Conservation (phyloP, 352 stramenopile species). For the Phytophthora idaei region DNA sequence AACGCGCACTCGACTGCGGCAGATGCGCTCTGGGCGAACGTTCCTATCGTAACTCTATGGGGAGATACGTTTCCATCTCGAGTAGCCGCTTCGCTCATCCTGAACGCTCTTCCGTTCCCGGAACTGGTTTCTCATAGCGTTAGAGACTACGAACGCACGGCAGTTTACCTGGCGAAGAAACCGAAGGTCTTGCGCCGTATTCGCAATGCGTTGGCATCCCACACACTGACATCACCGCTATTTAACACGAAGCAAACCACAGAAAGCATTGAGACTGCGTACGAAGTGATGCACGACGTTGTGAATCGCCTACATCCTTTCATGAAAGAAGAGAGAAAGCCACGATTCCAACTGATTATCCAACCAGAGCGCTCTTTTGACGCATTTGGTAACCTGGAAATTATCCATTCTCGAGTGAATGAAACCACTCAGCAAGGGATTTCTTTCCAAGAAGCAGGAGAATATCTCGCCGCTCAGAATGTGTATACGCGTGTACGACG, state of each 20-base stretch:
- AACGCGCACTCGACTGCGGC: constrained; percentile 95
- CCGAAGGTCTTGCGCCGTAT: constrained; percentile 27
- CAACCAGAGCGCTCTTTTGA: constrained; percentile 21
- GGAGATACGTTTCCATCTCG: constrained; percentile 75
- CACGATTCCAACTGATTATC: constrained; percentile 53
- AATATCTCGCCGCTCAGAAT: constrained; percentile 31
- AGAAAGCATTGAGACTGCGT: constrained; percentile 69
- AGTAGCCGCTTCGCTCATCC: constrained; percentile 66
- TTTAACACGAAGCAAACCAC: constrained; percentile 76
- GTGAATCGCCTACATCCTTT: constrained; percentile 29
- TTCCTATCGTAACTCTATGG: constrained; percentile 91
- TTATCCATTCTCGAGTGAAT: constrained; percentile 16
- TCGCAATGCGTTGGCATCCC: constrained; percentile 36
- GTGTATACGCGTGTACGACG: constrained; percentile 52
- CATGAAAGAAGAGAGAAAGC: constrained; percentile 3
- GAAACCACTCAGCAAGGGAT: constrained; percentile 31
- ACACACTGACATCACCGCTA: constrained; percentile 53
- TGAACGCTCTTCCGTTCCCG: constrained; percentile 36
- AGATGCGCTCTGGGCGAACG: constrained; percentile 88
- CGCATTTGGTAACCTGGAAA: constrained; percentile 6
- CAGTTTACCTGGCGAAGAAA: constrained; percentile 51
- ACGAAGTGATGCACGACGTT: constrained; percentile 71
- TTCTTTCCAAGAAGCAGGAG: constrained; percentile 32
- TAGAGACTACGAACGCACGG: constrained; percentile 76
- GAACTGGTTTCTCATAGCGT: constrained; percentile 55